Evolutionary conservation across 2,329 filamentous ascomycete genomes (phyloP).

Genomic region (Zasmidium cellare): DNA sequence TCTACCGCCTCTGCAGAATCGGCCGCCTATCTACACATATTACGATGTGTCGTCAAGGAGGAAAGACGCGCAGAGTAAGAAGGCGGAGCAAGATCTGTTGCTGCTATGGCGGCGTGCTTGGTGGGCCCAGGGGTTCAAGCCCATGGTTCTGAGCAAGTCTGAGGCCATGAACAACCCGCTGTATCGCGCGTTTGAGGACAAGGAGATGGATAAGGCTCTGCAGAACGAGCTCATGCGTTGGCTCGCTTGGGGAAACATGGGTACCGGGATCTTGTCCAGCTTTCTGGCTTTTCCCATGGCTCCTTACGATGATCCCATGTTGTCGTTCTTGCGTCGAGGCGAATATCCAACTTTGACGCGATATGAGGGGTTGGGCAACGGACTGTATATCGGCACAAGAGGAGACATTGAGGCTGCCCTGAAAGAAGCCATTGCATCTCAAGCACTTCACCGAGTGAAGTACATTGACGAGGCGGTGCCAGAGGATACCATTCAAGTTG

Average conservation of each 20-base stretch:
- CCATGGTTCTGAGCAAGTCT: constrained; percentile 73
- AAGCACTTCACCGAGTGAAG: constrained; percentile 61
- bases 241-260: constrained; percentile 93
- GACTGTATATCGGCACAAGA: constrained; percentile 71
- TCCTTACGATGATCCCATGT: constrained; percentile 67
- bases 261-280: constrained; percentile 75
- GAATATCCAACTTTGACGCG: constrained; percentile 72
- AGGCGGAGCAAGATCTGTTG: constrained; percentile 76
- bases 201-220: constrained; percentile 61
- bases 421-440: constrained; percentile 40
- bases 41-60: constrained; percentile 67
- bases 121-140: constrained; percentile 92
- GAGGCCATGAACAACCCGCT: constrained; percentile 83
- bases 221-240: constrained; percentile 76
- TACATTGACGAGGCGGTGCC: constrained; percentile 64
- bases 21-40: constrained; percentile 84
- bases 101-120: constrained; percentile 89
- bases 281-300: constrained; percentile 85
- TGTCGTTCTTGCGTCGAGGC: constrained; percentile 72
- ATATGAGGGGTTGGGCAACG: constrained; percentile 70
- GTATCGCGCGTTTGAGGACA: constrained; percentile 67
- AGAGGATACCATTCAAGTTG: constrained; percentile 62
- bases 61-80: constrained; percentile 63
- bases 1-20: constrained; percentile 70
- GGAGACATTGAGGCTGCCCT: constrained; percentile 45